These are phyloP conservation scores for Linnemannia schmuckeri DNA, from an alignment of 192 early-diverging fungal species.

Conservation along the genomic window DNA sequence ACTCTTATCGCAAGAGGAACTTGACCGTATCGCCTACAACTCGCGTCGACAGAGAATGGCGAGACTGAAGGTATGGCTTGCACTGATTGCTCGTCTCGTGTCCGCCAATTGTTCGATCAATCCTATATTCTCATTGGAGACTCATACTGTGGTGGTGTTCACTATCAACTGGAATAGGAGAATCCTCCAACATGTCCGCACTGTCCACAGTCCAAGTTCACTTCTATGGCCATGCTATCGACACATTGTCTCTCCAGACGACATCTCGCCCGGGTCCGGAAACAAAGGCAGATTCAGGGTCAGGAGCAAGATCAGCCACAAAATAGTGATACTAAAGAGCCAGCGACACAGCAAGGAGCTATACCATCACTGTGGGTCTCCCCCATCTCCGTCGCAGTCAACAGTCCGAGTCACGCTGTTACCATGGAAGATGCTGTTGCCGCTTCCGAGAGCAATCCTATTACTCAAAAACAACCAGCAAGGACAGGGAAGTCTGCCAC, in stretches of 20 bases:
- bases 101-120: neutral
- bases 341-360: neutral
- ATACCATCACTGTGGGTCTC: neutral
- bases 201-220: conserved; percentile 31
- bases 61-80: conserved; percentile 21
- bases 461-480: neutral
- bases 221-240: conserved; percentile 32
- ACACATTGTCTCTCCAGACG: conserved; percentile 26
- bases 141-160: too few species aligned
- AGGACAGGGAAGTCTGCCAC: neutral
- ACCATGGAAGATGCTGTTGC: neutral
- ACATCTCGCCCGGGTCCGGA: conserved; percentile 18
- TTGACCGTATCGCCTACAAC: conserved; percentile 28
- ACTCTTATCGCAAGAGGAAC: conserved; percentile 19
- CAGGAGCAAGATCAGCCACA: neutral
- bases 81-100: neutral
- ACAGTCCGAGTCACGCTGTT: neutral
- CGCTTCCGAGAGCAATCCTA: neutral
- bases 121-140: neutral
- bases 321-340: neutral
- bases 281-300: neutral
- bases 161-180: neutral
- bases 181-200: conserved; percentile 21
- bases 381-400: neutral
- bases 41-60: conserved; percentile 28